Conservation (phyloP, 1,284 basidiomycete species). For the Ceratobasidium theobromae region DNA sequence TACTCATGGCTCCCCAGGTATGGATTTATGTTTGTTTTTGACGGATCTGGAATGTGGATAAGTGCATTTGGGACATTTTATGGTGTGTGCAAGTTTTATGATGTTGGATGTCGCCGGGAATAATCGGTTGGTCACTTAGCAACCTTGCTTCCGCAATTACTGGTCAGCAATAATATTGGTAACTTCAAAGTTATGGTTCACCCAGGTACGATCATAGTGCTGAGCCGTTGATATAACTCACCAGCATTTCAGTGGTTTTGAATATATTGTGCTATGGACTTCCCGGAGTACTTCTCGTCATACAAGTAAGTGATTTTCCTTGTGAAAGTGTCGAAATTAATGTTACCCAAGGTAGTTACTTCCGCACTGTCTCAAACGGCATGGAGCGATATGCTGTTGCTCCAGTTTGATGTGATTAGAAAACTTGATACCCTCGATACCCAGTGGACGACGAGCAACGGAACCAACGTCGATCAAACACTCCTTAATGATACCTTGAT, state of each 20-base stretch:
- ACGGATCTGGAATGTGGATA: constrained; percentile 30
- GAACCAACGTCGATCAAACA: neutral
- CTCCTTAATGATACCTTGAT: neutral
- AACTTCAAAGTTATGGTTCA: constrained; percentile 10
- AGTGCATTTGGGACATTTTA: constrained; percentile 29
- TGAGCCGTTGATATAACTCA: neutral
- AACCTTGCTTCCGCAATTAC: constrained; percentile 25
- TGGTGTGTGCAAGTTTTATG: neutral
- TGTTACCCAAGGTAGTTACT: neutral
- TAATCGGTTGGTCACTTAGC: neutral
- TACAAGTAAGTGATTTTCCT: neutral
- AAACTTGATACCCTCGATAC: constrained; percentile 1
- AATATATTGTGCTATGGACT: constrained; percentile 24
- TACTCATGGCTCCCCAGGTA: neutral
- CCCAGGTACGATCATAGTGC: neutral
- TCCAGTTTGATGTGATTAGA: neutral
- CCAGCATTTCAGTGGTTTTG: constrained; percentile 3
- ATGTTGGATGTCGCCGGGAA: neutral
- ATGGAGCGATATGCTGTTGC: constrained; percentile 5
- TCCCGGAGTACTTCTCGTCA: constrained; percentile 9
- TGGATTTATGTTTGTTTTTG: constrained; percentile 28
- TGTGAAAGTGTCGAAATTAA: neutral
- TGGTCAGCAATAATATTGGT: constrained; percentile 16
- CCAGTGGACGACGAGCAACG: constrained; percentile 14
- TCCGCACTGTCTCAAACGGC: constrained; percentile 15